Evolutionary conservation across 2,329 filamentous ascomycete genomes (phyloP).

Genomic region (Calonectria ilicicola): DNA sequence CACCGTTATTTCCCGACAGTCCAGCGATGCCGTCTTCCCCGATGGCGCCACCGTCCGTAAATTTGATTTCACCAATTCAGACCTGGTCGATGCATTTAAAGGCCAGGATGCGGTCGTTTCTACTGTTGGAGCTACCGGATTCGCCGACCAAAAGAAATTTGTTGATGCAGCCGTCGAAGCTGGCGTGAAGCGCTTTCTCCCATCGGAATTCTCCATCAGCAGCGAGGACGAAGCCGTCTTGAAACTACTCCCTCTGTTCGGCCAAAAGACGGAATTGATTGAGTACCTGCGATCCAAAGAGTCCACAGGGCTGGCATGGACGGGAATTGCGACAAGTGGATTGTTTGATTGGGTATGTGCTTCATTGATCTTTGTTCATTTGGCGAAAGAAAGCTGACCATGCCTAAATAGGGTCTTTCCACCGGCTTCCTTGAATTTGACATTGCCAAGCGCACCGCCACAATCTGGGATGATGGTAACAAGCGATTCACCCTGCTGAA

Average conservation of each 20-base stretch:
- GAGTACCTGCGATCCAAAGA: constrained; percentile 26
- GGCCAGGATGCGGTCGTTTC: constrained; percentile 49
- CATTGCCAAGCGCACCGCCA: constrained; percentile 19
- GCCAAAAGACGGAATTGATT: constrained; percentile 32
- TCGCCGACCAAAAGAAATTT: constrained; percentile 60
- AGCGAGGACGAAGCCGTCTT: constrained; percentile 41
- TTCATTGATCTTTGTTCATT: neutral
- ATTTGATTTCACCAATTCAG: constrained; percentile 20
- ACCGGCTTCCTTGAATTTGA: constrained; percentile 31
- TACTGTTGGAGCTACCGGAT: constrained; percentile 52
- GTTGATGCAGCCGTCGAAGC: constrained; percentile 65
- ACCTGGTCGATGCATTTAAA: constrained; percentile 22
- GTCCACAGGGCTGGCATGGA: constrained; percentile 35
- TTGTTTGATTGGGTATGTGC: constrained; percentile 36
- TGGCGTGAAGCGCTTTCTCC: constrained; percentile 66
- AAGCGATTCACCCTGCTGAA: constrained; percentile 31
- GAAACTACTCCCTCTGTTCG: constrained; percentile 32
- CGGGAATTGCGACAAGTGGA: constrained; percentile 48
- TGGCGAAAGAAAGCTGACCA: neutral
- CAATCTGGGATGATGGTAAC: constrained; percentile 26
- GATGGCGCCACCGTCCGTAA: constrained; percentile 19
- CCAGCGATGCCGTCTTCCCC: constrained; percentile 24
- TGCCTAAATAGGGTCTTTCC: constrained; percentile 3
- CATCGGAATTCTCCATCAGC: constrained; percentile 60
- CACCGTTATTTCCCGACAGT: constrained; percentile 23